These are phyloP conservation scores for Starmerella stellata DNA, from an alignment of 805 yeast genomes.

Conservation along the genomic window DNA sequence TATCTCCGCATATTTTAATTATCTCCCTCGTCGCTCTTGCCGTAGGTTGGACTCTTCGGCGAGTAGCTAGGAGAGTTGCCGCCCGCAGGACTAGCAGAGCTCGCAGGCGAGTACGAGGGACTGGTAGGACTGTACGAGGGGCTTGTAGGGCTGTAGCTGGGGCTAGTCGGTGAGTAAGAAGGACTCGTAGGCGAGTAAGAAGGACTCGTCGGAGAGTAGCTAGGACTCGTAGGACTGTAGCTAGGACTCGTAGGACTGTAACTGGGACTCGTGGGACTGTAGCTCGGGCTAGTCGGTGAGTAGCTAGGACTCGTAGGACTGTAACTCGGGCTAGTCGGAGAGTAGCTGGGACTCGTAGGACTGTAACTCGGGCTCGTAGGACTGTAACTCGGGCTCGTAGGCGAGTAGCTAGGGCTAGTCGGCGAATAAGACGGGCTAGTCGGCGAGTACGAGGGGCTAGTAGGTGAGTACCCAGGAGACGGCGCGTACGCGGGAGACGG, in stretches of 20 bases:
- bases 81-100: conserved; percentile 67
- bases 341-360: conserved; percentile 43
- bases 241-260: conserved; percentile 46
- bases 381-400: conserved; percentile 25
- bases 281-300: conserved; percentile 50
- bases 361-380: conserved; percentile 56
- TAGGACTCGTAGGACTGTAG: conserved; percentile 65
- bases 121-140: conserved; percentile 50
- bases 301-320: conserved; percentile 50
- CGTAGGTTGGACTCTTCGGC: conserved; percentile 42
- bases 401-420: conserved; percentile 16
- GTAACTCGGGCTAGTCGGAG: conserved; percentile 42
- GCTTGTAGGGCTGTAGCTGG: conserved; percentile 58
- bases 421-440: conserved; percentile 38
- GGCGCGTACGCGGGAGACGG: conserved; percentile 64
- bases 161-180: conserved; percentile 46
- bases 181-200: conserved; percentile 66
- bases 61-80: conserved; percentile 44
- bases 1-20: too few species aligned
- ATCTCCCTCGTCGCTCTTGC: too few species aligned
- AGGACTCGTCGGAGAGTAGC: conserved; percentile 66
- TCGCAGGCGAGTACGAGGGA: conserved; percentile 46
- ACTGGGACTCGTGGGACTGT: conserved; percentile 49
- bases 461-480: conserved; percentile 57
- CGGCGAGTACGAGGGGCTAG: conserved; percentile 55